phyloP scores from a whole-genome alignment of 768 basidiomycete species.

The Mycena filopes region DNA sequence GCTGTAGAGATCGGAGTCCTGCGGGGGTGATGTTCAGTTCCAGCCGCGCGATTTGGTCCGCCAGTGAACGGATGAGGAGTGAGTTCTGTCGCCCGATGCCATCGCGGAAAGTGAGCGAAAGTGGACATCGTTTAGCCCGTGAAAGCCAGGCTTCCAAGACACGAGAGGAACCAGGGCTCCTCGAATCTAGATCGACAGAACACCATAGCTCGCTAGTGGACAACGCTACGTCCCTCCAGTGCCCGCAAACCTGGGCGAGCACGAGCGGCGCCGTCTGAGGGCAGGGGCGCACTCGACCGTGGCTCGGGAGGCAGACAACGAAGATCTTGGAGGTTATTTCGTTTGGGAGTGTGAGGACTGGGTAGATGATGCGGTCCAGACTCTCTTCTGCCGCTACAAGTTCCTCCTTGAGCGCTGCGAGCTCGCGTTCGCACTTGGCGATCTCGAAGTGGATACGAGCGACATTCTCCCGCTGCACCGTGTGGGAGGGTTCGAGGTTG shows the following conservation, averaged over 20 bases:
- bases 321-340: slow-evolving; percentile 15
- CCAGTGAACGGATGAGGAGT: not conserved
- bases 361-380: not conserved
- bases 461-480: too few species aligned
- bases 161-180: not conserved
- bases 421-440: too few species aligned
- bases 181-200: not conserved
- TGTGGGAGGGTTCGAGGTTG: too few species aligned
- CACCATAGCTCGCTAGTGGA: slow-evolving; percentile 6
- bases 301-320: not conserved
- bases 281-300: not conserved
- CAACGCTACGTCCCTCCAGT: not conserved
- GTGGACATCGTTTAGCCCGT: not conserved
- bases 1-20: not conserved
- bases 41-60: too few species aligned
- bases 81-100: not conserved
- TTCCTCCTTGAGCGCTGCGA: too few species aligned
- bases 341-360: slow-evolving; percentile 7
- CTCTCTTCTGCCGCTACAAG: too few species aligned
- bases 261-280: not conserved
- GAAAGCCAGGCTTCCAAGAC: not conserved
- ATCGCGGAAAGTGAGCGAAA: not conserved
- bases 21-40: not conserved
- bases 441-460: too few species aligned
- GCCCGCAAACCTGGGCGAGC: slow-evolving; percentile 11